Evolutionary conservation across 73 alveolate species (phyloP).

Genomic region (Paraurostyla sp.): DNA sequence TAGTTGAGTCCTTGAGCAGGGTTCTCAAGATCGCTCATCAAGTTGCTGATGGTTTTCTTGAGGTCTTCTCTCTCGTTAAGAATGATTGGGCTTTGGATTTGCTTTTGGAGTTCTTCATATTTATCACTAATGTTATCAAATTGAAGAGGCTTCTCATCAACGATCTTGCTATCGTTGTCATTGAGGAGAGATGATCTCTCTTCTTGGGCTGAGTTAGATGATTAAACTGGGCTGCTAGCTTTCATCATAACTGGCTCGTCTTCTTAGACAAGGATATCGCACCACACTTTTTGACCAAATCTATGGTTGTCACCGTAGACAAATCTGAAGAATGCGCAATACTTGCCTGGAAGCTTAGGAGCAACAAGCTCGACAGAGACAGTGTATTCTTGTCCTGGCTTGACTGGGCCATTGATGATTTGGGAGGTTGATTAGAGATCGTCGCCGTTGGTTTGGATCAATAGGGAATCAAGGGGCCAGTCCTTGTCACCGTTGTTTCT

Average conservation of each 20-base stretch:
- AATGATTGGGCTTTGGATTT: not conserved
- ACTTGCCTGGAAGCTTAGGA: constrained; percentile 60
- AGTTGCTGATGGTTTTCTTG: constrained; percentile 17
- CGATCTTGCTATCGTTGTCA: not conserved
- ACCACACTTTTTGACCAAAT: constrained; percentile 69
- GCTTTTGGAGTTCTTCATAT: constrained; percentile 18
- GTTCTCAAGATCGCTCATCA: not conserved
- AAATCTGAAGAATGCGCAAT: constrained; percentile 66
- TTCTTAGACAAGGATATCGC: constrained; percentile 53
- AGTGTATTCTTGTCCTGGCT: constrained; percentile 56
- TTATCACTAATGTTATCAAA: not conserved
- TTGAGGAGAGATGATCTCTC: constrained; percentile 43
- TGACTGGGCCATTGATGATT: constrained; percentile 43
- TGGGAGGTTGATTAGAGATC: constrained; percentile 21
- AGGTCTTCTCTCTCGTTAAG: not conserved
- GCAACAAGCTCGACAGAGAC: constrained; percentile 54
- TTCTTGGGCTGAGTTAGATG: not conserved
- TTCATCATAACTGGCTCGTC: not conserved
- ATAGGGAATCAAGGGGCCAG: constrained; percentile 72
- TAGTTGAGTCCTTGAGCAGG: not conserved
- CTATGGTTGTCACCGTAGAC: constrained; percentile 55
- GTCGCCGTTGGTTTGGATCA: constrained; percentile 67
- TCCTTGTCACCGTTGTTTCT: constrained; percentile 69
- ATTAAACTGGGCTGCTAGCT: not conserved
- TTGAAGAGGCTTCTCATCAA: constrained; percentile 20